Conservation (phyloP, 495 filamentous ascomycete genomes). For the Parathielavia appendiculata region DNA sequence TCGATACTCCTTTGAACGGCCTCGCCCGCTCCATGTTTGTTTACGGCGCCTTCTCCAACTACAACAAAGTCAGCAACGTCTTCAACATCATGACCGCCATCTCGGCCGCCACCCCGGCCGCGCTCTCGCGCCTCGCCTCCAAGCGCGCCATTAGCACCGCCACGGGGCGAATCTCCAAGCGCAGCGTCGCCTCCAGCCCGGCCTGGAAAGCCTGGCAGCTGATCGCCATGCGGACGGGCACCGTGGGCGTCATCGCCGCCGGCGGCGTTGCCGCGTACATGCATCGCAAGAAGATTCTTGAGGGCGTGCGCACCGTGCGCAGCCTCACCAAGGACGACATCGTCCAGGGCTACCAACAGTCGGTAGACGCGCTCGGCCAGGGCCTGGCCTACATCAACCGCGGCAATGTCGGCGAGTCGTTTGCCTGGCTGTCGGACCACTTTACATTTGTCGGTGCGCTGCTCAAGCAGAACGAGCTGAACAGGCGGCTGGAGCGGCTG, state of each 20-base stretch:
- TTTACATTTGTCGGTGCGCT: constrained; percentile 46
- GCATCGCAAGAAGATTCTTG: constrained; percentile 67
- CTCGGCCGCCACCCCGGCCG: constrained; percentile 45
- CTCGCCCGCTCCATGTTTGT: constrained; percentile 85
- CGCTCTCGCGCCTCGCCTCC: constrained; percentile 46
- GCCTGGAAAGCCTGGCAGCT: constrained; percentile 68
- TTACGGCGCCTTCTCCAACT: constrained; percentile 84
- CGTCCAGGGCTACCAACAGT: constrained; percentile 38
- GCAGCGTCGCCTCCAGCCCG: constrained; percentile 26
- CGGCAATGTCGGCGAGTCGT: constrained; percentile 43
- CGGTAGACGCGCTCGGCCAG: constrained; percentile 44
- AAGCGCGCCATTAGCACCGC: constrained; percentile 29
- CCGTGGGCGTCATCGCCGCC: constrained; percentile 78
- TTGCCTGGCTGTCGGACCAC: constrained; percentile 45
- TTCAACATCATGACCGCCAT: constrained; percentile 64
- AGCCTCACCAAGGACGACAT: constrained; percentile 37
- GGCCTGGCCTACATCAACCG: constrained; percentile 47
- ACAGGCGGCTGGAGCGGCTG: constrained; percentile 37
- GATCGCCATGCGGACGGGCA: constrained; percentile 79
- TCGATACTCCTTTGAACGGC: constrained; percentile 91
- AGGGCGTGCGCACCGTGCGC: constrained; percentile 45
- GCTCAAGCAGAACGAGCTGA: constrained; percentile 41
- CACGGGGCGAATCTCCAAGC: constrained; percentile 40
- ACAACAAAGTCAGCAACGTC: constrained; percentile 68
- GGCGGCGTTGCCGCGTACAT: constrained; percentile 83